Conservation (phyloP, 371 early-diverging fungal genomes). For the Circinella umbellata region DNA sequence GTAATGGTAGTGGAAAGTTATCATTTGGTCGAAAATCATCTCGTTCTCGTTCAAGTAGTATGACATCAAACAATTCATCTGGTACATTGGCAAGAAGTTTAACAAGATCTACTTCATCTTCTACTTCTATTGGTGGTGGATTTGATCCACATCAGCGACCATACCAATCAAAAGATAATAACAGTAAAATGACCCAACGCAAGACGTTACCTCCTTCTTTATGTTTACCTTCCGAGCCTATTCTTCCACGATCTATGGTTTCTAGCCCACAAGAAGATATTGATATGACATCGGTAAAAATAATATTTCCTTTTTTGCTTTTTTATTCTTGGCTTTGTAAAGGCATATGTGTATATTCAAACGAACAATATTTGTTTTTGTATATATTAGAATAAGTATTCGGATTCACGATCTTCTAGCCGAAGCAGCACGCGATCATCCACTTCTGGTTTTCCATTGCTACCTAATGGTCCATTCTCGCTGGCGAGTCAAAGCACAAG, state of each 20-base stretch:
- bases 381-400: neutral
- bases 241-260: neutral
- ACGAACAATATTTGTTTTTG: neutral
- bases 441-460: constrained; percentile 15
- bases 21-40: constrained; percentile 2
- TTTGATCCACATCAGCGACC: neutral
- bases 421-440: constrained; percentile 31
- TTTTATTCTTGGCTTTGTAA: too few species aligned
- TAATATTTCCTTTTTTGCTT: neutral
- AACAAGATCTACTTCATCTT: constrained; percentile 1
- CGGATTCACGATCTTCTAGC: constrained; percentile 26
- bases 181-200: neutral
- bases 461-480: constrained; percentile 3
- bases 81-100: neutral
- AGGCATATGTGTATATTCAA: neutral
- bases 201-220: constrained; percentile 4
- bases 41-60: constrained; percentile 15
- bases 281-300: neutral
- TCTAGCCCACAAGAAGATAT: constrained; percentile 8
- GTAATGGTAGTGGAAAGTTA: neutral
- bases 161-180: neutral
- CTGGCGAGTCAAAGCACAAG: constrained; percentile 33
- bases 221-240: neutral
- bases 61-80: constrained; percentile 13
- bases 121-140: neutral